A percentile compares a stretch with the other conserved stretches of the same genome.
phyloP scores from a whole-genome alignment of 495 filamentous ascomycete genomes.

The Aspergillus avenaceus region DNA sequence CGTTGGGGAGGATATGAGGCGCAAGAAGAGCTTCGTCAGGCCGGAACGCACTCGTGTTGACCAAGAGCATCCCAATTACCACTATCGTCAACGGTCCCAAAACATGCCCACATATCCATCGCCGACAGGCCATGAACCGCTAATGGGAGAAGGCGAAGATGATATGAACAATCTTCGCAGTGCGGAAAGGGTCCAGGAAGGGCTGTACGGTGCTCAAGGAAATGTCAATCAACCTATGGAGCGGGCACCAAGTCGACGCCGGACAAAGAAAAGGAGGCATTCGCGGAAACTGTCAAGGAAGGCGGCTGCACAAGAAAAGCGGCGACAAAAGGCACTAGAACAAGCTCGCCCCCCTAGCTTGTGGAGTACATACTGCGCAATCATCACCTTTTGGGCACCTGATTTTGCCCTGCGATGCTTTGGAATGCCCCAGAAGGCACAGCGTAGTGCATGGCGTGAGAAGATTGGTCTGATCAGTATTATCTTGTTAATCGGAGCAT shows the following conservation, averaged over 20 bases:
- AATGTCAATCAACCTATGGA: constrained; percentile 48
- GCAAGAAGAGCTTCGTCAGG: constrained; percentile 80
- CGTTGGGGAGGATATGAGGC: constrained; percentile 32
- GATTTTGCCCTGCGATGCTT: constrained; percentile 79
- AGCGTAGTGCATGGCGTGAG: constrained; percentile 94
- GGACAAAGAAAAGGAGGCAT: constrained; percentile 46
- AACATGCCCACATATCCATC: constrained; percentile 86
- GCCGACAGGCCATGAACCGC: constrained; percentile 84
- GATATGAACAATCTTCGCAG: constrained; percentile 54
- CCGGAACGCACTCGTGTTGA: constrained; percentile 84
- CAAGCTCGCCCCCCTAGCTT: constrained; percentile 74
- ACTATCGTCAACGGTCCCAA: constrained; percentile 76
- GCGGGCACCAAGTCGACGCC: constrained; percentile 38
- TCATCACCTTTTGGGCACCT: constrained; percentile 93
- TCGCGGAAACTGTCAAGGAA: constrained; percentile 47
- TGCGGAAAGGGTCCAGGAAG: constrained; percentile 48
- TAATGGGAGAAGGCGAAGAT: constrained; percentile 59
- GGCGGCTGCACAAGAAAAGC: constrained; percentile 53
- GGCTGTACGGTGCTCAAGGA: constrained; percentile 31
- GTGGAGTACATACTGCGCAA: constrained; percentile 92
- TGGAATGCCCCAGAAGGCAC: constrained; percentile 81
- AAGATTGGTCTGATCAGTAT: constrained; percentile 97
- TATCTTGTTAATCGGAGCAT: constrained; percentile 79
- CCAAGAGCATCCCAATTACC: constrained; percentile 83
- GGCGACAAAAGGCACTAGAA: constrained; percentile 61